phyloP scores from a whole-genome alignment of 2,329 filamentous ascomycete species.

The Pseudocercospora ulei region DNA sequence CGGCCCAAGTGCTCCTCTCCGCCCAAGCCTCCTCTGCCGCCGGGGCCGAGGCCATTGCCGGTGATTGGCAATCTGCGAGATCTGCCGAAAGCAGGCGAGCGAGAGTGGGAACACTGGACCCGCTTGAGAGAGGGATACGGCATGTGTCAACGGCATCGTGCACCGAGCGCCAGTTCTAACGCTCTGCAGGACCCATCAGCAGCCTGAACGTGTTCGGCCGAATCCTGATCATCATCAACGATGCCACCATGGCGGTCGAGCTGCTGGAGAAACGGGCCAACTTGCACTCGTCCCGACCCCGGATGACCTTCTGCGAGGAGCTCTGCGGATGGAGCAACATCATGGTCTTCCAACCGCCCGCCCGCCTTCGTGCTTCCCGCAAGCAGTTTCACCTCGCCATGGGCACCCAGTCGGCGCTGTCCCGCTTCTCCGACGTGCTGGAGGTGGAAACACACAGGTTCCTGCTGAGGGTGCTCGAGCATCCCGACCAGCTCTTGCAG shows the following conservation, averaged over 20 bases:
- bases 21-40: constrained; percentile 17
- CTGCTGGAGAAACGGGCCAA: constrained; percentile 36
- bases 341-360: constrained; percentile 18
- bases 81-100: constrained; percentile 23
- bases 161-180: background rate
- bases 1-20: too few species aligned
- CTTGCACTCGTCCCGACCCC: constrained; percentile 35
- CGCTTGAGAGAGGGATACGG: constrained; percentile 34
- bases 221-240: constrained; percentile 39
- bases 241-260: constrained; percentile 33
- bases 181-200: constrained; percentile 30
- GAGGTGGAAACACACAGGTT: constrained; percentile 41
- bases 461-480: constrained; percentile 36
- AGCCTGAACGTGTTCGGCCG: constrained; percentile 39
- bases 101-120: constrained; percentile 39
- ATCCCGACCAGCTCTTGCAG: constrained; percentile 35
- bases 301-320: constrained; percentile 21
- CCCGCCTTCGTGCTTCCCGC: constrained; percentile 32
- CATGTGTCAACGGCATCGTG: background rate
- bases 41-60: constrained; percentile 22
- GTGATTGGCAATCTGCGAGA: constrained; percentile 22
- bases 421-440: constrained; percentile 32
- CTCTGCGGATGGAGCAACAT: constrained; percentile 36
- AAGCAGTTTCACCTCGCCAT: constrained; percentile 41
- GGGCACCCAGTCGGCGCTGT: constrained; percentile 37